A percentile compares a stretch with the other conserved stretches of the same genome.
Evolutionary conservation across 768 basidiomycete genomes (phyloP).

Genomic region (Bullera alba): DNA sequence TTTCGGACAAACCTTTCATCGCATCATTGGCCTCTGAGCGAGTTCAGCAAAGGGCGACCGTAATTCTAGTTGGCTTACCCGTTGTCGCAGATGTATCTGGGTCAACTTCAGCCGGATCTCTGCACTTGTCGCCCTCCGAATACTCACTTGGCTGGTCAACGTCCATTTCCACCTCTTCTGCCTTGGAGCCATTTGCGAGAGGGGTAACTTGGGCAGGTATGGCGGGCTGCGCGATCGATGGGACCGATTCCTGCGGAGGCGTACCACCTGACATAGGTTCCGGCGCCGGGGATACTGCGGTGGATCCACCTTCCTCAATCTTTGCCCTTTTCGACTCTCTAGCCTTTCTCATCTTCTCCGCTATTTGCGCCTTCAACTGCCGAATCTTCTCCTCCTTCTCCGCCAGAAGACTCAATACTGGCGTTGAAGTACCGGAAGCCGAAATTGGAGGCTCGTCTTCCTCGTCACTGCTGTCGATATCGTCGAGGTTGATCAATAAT

Average conservation of each 20-base stretch:
- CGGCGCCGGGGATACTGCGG: not conserved
- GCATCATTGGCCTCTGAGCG: too few species aligned
- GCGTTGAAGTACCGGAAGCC: not conserved
- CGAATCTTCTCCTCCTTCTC: conserved; percentile 34
- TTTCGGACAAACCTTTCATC: too few species aligned
- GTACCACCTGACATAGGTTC: not conserved
- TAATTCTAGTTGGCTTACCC: too few species aligned
- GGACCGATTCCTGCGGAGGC: not conserved
- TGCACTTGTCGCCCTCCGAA: too few species aligned
- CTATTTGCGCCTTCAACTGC: conserved; percentile 29
- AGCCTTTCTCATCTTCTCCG: conserved; percentile 20
- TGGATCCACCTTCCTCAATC: not conserved
- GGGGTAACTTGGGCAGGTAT: not conserved
- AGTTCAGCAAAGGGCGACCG: too few species aligned
- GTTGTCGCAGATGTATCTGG: too few species aligned
- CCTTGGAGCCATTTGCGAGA: not conserved
- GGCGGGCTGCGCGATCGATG: not conserved
- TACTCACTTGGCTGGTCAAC: not conserved
- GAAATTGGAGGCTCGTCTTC: not conserved
- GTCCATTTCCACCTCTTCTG: not conserved
- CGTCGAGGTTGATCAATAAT: conserved; percentile 24
- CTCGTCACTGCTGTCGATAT: conserved; percentile 15
- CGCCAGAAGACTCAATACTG: conserved; percentile 12
- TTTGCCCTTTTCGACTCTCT: conserved; percentile 1
- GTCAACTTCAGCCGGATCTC: too few species aligned